Evolutionary conservation across 2,329 filamentous ascomycete species (phyloP), one percentile per base, ranked within the genome.

Genomic region (Colletotrichum spinosum): DNA sequence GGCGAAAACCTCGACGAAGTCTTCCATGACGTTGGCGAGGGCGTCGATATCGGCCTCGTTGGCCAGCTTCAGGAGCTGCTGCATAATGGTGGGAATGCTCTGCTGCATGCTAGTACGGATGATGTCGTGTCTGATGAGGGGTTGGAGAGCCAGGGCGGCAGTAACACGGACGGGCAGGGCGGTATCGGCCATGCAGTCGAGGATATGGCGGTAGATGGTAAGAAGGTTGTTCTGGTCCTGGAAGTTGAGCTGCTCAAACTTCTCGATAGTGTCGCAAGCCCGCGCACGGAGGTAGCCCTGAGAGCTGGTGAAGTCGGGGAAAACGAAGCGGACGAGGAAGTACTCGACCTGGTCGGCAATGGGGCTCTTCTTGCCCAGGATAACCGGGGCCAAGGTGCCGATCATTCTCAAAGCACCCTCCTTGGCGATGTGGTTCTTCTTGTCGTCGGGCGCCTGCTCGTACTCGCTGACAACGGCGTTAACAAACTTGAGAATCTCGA

Each of bases 1-100:
- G n/a, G 96, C 95, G 75, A 99, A 99, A 2, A 98, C 94, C 78
- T 99, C 96, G 50, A 99, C 96, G 75, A 99, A 99, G 75, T 99
- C 96, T 79, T 99, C 96, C 96, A 99, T 99, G 44, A 99, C 96
- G 74, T 98, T 98, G 25, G 96, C 95, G 45, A 99, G 84, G 6
- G 96, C 94, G 78, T 99, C 96, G 52, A 99, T 95, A 75, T 99
- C 96, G 64, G 97, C 96, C 79, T 99, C 96, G 75, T 99, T 99
- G 35, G 96, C 95, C 62, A 99, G 84, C 81, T 98, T 98, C 59
- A 99, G 85, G 12, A 99, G 86, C 79, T 99, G 95, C 80, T 98
- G 97, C 96, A 99, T 99, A 74, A 99, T 98, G 73, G 97, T 97
- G 13, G 96, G 94, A 70, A 99, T 99, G 77, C 94, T 97, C 74